Base-by-base conservation (phyloP, 140 eudicot genomes). In the Ambrosia hybrid region DNA sequence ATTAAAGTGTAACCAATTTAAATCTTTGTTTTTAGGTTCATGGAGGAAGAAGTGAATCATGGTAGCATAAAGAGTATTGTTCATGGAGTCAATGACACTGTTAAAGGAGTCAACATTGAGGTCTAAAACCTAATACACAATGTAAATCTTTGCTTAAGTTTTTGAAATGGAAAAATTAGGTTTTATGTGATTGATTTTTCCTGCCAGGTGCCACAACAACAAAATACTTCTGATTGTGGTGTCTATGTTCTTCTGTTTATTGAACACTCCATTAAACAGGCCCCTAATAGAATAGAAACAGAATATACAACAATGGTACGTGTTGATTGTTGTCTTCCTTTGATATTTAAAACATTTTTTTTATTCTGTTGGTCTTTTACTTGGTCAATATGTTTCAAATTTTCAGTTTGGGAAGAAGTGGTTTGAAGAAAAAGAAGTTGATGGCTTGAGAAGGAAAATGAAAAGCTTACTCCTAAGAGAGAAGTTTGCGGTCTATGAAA, bases 391-490 rank as follows among this genome's bases (percentile, higher is more conserved):
- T 66, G 71, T 66, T 66, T 45, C 71, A 66, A 66, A 66, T 15
- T 65, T 66, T 66, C 71, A 66, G 71, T 66, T 66, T 66, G 71
- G 71, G 53, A 14, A 65, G 34, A 39, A 65, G 53, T 65, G 70
- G 36, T 65, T 65, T 41, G 2, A 63, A n/a, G 37, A 5, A 6
- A 41, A 39, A 65, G 70, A 65, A 65, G 70, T 41, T 4, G 39
- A 30, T 5, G 51, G 7, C 68, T 63, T 63, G 51, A 36, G 68
- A 36, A 63, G 51, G 3, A 63, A 11, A 3, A 63, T 63, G n/a
- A 37, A 63, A 38, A 38, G 11, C 10, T 12, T 63, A 13, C 49
- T 63, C 52, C 52, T 4, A 48, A 48, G 52, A 48, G 52, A 1
- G 52, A 48, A 8, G 8, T 0, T 48, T 4, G 0, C 6, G 12